Evolutionary conservation across 169 alveolate genomes (phyloP).

Genomic region (Miamiensis avidus): DNA sequence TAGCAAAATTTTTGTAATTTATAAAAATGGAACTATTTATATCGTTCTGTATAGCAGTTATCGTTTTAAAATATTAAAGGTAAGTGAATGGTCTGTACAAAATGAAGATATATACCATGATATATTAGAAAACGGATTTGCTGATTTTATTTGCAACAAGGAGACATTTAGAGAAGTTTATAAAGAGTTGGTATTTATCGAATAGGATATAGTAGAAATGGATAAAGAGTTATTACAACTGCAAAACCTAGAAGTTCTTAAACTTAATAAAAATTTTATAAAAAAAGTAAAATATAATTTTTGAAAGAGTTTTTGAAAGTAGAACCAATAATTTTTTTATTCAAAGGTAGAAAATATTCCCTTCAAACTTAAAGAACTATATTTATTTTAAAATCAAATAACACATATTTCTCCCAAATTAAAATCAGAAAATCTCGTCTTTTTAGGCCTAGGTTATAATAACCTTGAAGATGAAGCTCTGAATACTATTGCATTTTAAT

Average conservation of each 20-base stretch:
- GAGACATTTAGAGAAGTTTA: conserved; percentile 6
- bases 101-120: conserved; percentile 6
- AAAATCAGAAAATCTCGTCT: not conserved
- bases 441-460: conserved; percentile 21
- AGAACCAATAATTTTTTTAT: no score
- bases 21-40: no score
- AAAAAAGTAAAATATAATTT: not conserved
- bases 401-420: not conserved
- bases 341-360: conserved; percentile 14
- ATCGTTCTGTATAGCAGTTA: no score
- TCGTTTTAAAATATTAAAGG: not conserved
- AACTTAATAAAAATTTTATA: conserved; percentile 4
- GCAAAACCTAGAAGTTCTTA: not conserved
- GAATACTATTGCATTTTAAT: conserved; percentile 1
- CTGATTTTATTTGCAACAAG: conserved; percentile 32
- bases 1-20: no score
- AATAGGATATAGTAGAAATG: conserved; percentile 2
- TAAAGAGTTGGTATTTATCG: not conserved
- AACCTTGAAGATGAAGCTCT: not conserved
- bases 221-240: conserved; percentile 15
- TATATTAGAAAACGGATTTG: conserved; percentile 23
- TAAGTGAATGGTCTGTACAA: conserved; percentile 15
- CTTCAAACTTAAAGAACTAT: not conserved
- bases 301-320: not conserved
- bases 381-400: conserved; percentile 18